Base-by-base conservation (phyloP, 257 asterid genomes). In the Forsythia viridissima region DNA sequence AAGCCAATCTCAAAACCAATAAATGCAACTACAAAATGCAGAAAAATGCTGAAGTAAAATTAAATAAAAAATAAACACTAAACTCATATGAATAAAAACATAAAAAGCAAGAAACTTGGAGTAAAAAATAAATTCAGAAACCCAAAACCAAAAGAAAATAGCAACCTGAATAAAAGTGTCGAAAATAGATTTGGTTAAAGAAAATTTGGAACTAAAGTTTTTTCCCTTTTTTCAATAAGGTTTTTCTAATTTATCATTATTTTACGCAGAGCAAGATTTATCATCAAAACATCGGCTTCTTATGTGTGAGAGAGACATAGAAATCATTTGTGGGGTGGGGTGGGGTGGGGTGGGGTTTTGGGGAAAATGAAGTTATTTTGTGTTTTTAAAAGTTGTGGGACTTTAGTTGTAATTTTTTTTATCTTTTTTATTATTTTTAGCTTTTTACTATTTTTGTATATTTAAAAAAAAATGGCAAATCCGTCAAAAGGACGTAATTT, bases 181-280 rank as follows among this genome's bases (percentile, higher is more conserved):
- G 72, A 73, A 24, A 77, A 46, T 67, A 82, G 88, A 86, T 84
- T 86, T 84, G 77, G 72, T 3, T 8, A 55, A 70, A 55, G 59
- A 74, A 21, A 46, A 63, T 21, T 39, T 63, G 69, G 38, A 59
- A 11, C 2, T 30, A 18, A 10, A 63, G 15, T 63, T 63, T 61
- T 20, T 21, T 24, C 18, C 69, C 69, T 24, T 15, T 24, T 63
- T 63, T 30, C 18, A 24, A 24, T 63, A 8, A 63, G 15, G 39
- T 63, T 63, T 24, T 63, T 63, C 69, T 63, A 18, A 39, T 63
- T 24, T 6, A 21, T 21, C 70, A 12, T 63, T 59, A 24, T 30
- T 24, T 61, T 21, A 8, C 21, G 38, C 39, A 8, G 4, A 24
- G 36, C 15, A 21, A 61, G 39, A 20, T 20, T 59, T 59, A 0